phyloP scores from a whole-genome alignment of 179 eudicot genomes.

The Beta corolliflora region DNA sequence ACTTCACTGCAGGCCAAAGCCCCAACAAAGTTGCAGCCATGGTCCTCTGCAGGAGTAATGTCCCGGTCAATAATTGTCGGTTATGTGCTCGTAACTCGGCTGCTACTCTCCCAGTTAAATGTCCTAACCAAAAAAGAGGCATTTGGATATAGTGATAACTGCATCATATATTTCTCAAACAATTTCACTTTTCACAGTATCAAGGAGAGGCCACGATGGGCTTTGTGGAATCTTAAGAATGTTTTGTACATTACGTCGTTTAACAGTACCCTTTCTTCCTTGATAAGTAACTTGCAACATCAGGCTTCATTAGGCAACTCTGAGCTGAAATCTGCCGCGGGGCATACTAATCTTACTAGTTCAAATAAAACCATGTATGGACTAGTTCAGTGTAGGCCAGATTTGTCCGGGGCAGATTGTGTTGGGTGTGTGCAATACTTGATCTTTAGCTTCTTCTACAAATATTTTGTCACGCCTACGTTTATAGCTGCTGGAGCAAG shows the following conservation, averaged over 20 bases:
- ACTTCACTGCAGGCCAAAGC: conserved; percentile 21
- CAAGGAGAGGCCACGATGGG: neutral
- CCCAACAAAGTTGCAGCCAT: conserved; percentile 24
- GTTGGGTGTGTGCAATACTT: neutral
- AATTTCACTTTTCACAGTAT: conserved; percentile 2
- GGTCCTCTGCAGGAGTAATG: conserved; percentile 29
- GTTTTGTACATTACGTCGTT: conserved; percentile 1
- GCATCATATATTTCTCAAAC: conserved; percentile 32
- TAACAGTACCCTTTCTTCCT: conserved; percentile 4
- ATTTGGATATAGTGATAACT: conserved; percentile 26
- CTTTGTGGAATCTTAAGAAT: neutral
- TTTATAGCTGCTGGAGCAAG: conserved; percentile 28
- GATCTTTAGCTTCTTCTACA: neutral
- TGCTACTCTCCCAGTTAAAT: conserved; percentile 6
- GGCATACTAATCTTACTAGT: neutral
- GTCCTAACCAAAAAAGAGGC: conserved; percentile 40
- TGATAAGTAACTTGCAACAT: conserved; percentile 25
- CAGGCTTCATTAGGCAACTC: conserved; percentile 32
- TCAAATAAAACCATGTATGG: conserved; percentile 28
- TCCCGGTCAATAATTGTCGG: conserved; percentile 9
- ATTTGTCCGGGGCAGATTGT: conserved; percentile 35
- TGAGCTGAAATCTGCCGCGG: conserved; percentile 36
- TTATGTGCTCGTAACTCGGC: conserved; percentile 13
- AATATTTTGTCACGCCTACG: neutral
- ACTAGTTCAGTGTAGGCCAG: conserved; percentile 46